phyloP scores from a whole-genome alignment of 108 stramenopile species.

The Nannochloropsis salina region DNA sequence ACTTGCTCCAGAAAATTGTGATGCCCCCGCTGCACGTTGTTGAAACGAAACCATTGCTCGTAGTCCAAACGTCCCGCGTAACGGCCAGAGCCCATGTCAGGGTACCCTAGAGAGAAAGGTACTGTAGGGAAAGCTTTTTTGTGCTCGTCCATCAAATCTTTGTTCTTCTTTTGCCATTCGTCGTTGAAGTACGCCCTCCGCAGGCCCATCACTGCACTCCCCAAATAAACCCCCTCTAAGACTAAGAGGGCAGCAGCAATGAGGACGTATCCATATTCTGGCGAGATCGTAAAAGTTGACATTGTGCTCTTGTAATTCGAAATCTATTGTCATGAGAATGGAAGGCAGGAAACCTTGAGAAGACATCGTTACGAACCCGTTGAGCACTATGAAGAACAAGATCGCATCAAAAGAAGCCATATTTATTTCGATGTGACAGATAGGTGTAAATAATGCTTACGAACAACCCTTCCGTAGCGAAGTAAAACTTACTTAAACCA shows the following conservation, averaged over 20 bases:
- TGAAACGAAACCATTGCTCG: neutral
- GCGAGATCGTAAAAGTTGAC: neutral
- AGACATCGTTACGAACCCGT: too few relatives aligned
- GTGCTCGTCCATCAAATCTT: neutral
- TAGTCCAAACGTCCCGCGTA: slow-evolving; percentile 5
- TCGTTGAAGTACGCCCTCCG: neutral
- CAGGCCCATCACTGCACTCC: neutral
- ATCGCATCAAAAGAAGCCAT: too few relatives aligned
- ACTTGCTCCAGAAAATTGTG: slow-evolving; percentile 1
- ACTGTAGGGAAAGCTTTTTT: neutral
- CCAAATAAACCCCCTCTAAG: neutral
- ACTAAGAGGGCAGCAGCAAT: neutral
- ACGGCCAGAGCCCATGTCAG: neutral
- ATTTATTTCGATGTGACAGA: too few relatives aligned
- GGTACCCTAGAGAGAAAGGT: neutral
- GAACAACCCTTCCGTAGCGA: too few relatives aligned
- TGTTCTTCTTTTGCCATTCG: neutral
- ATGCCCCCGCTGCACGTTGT: slow-evolving; percentile 8
- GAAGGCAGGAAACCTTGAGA: neutral
- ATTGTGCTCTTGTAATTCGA: neutral
- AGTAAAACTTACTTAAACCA: too few relatives aligned
- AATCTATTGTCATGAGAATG: neutral
- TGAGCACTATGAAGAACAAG: too few relatives aligned
- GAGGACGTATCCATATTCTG: neutral
- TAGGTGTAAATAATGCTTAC: too few relatives aligned